These are phyloP conservation scores for Vachellia collinsii DNA, from an alignment of 306 rosid genomes.

Conservation along the genomic window DNA sequence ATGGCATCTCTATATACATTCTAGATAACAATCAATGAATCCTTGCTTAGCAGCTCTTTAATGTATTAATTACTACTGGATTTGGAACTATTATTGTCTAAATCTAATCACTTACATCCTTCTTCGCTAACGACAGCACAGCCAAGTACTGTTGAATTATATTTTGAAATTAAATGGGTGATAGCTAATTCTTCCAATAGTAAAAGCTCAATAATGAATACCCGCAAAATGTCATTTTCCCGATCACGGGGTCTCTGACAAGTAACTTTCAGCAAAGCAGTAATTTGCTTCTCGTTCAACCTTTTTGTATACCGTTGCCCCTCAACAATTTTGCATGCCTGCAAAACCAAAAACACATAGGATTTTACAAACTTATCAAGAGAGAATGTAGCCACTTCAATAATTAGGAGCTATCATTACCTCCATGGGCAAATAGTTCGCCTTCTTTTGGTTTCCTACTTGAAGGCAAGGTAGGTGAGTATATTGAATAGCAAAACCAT, in stretches of 20 bases:
- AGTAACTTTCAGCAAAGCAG: conserved; percentile 85
- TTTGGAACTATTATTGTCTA: background rate
- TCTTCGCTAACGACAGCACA: conserved; percentile 8
- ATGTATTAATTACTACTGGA: conserved; percentile 2
- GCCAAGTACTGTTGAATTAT: background rate
- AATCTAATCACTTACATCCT: background rate
- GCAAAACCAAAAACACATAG: conserved; percentile 36
- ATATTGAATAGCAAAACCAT: conserved; percentile 89
- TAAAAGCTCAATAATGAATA: conserved; percentile 33
- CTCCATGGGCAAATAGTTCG: conserved; percentile 98
- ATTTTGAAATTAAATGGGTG: background rate
- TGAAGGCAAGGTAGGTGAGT: conserved; percentile 99
- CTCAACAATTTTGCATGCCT: conserved; percentile 99
- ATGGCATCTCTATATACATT: background rate
- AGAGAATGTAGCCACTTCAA: conserved; percentile 20
- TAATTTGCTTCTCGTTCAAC: conserved; percentile 94
- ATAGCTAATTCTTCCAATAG: conserved; percentile 1
- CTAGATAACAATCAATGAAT: background rate
- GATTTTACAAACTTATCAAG: conserved; percentile 6
- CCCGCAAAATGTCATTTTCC: conserved; percentile 90
- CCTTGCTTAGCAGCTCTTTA: background rate
- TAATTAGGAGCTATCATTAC: conserved; percentile 43
- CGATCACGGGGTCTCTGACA: conserved; percentile 98
- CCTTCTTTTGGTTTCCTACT: conserved; percentile 98
- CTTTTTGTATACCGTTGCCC: conserved; percentile 95